Base-by-base conservation (phyloP, 1,284 basidiomycete species). In the Heterobasidion occidentale region DNA sequence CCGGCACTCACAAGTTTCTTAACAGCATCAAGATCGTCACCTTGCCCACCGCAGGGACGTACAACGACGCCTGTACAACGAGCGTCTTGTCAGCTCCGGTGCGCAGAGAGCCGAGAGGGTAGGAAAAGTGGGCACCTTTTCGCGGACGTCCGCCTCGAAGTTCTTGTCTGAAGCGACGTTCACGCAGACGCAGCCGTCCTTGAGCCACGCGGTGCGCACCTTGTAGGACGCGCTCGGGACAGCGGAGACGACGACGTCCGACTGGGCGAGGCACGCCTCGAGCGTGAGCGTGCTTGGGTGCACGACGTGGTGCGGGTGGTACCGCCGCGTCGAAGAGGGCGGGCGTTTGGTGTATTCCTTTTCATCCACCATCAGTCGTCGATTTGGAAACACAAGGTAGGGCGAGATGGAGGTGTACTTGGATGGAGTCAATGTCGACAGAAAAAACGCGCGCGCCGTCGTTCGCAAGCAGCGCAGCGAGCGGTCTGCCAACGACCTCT, bases 91-190 rank as follows among this genome's bases (percentile, higher is more conserved):
- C 17, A 47, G 19, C 19, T 6, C 11, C 46, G 14, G 11, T 17
- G 9, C 46, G 4, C 3, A 47, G 12, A 3, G 46, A 20, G 46
- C 12, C 3, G 27, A 34, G 14, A 7, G 7, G 14, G 34, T 15
- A 19, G 5, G 52, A 47, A 47, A 47, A 11, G 19, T 6, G 17
- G 20, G 60, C 62, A 91, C 93, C 77, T 94, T 92, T 51, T 95
- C 92, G 61, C 93, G 80, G 17, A 98, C 89, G 67, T 97, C 89
- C 59, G 84, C 84, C 68, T 97, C 93, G 68, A 98, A 99, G 72
- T 99, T 99, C 77, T 96, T 98, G 67, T 97, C 94, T 4, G 90
- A 88, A 33, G 93, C 89, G 51, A 99, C 92, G 68, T 98, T 98
- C 59, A 98, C 75, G 64, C 93, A 95, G 1, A 96, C 75, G 62